phyloP scores from a whole-genome alignment of 352 stramenopile genomes.

The Thalassiosira hispida region DNA sequence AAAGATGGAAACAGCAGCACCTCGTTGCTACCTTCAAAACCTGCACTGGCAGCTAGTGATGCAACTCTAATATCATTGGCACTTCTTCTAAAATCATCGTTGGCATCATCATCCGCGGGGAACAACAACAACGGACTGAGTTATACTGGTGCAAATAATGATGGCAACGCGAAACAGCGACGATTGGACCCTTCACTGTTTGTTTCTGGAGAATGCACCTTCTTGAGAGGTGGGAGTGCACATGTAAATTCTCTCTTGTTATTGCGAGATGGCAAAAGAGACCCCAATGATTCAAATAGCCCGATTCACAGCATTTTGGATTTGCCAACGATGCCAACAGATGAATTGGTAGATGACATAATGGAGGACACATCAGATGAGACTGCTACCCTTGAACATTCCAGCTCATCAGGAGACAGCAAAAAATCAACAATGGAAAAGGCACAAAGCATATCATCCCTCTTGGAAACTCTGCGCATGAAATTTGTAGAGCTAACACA shows the following conservation, averaged over 20 bases:
- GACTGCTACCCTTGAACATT: background rate
- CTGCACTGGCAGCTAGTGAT: constrained; percentile 31
- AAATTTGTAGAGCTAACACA: constrained; percentile 60
- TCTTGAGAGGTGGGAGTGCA: constrained; percentile 47
- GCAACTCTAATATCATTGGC: constrained; percentile 50
- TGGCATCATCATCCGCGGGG: constrained; percentile 6
- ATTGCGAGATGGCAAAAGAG: constrained; percentile 29
- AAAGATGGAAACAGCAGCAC: constrained; percentile 35
- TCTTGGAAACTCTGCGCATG: constrained; percentile 53
- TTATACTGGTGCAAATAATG: background rate
- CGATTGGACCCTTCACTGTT: constrained; percentile 43
- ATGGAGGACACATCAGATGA: background rate
- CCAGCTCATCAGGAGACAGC: constrained; percentile 11
- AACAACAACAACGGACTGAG: constrained; percentile 5
- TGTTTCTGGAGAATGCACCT: constrained; percentile 50
- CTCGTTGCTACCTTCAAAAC: constrained; percentile 9
- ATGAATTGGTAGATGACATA: constrained; percentile 15
- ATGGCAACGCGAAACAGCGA: constrained; percentile 2
- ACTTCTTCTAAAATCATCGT: constrained; percentile 51
- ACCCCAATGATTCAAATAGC: background rate
- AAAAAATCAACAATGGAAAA: constrained; percentile 33
- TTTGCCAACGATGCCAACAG: constrained; percentile 43
- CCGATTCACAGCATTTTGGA: constrained; percentile 43
- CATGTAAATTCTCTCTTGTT: constrained; percentile 50
- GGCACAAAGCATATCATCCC: constrained; percentile 36